Evolutionary conservation across 2,329 filamentous ascomycete species (phyloP).

Genomic region (Gaeumannomyces tritici): DNA sequence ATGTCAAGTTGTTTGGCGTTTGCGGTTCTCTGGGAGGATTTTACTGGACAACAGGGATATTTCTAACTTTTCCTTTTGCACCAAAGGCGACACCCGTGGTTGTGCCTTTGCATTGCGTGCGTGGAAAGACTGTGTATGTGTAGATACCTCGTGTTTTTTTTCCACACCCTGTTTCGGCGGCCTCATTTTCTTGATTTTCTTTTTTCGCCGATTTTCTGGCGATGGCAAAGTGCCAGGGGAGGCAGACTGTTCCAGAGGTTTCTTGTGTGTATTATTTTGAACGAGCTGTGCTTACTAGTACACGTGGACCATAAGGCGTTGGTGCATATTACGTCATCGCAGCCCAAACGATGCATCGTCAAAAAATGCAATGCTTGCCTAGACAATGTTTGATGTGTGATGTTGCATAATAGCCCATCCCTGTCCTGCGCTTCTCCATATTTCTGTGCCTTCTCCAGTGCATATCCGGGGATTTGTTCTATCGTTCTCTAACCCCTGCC

Average conservation of each 20-base stretch:
- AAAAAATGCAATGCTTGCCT: too few relatives aligned
- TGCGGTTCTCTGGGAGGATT: background rate
- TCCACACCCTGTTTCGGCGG: background rate
- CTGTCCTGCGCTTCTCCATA: too few relatives aligned
- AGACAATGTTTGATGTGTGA: too few relatives aligned
- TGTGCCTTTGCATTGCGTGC: too few relatives aligned
- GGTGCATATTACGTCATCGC: too few relatives aligned
- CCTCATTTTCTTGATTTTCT: background rate
- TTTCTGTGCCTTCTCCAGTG: background rate
- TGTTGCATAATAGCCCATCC: too few relatives aligned
- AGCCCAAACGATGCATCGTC: too few relatives aligned
- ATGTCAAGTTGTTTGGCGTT: background rate
- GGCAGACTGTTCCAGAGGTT: too few relatives aligned
- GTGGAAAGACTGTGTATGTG: background rate
- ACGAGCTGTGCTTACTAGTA: too few relatives aligned
- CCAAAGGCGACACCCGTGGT: background rate
- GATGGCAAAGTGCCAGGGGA: background rate
- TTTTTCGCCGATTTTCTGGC: background rate
- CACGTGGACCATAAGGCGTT: too few relatives aligned
- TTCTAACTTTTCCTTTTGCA: background rate
- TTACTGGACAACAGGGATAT: background rate
- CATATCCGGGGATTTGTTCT: background rate
- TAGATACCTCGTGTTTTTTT: background rate
- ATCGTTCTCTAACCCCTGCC: too few relatives aligned
- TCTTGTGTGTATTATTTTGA: too few relatives aligned